These are phyloP conservation scores for Echria macrotheca DNA, from an alignment of 495 filamentous ascomycete species.

Conservation along the genomic window DNA sequence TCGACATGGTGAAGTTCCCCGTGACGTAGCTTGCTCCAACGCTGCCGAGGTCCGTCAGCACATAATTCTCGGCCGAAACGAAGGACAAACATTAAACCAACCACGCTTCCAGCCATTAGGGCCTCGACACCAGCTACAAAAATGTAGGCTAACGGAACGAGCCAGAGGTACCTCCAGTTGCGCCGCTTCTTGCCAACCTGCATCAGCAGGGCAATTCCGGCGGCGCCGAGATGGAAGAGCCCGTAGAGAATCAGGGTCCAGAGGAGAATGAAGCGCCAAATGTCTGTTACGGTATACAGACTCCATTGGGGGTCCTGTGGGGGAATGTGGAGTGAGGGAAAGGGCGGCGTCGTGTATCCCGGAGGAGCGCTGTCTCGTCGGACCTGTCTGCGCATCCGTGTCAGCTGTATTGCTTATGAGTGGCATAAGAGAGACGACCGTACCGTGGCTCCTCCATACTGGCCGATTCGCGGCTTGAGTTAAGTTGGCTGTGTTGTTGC, in stretches of 20 bases:
- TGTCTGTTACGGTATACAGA: conserved; percentile 72
- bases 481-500: background rate
- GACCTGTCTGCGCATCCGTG: conserved; percentile 16
- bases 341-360: conserved; percentile 66
- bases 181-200: conserved; percentile 50
- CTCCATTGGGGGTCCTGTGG: conserved; percentile 49
- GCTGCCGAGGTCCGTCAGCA: conserved; percentile 42
- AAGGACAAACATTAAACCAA: conserved; percentile 74
- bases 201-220: conserved; percentile 66
- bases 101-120: conserved; percentile 78
- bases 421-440: no score
- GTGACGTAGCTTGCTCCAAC: conserved; percentile 83
- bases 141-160: conserved; percentile 69
- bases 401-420: no score
- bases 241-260: conserved; percentile 78
- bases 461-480: background rate
- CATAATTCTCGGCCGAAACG: background rate
- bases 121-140: conserved; percentile 75
- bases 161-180: conserved; percentile 71
- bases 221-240: conserved; percentile 63
- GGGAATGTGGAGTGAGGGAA: conserved; percentile 86
- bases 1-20: conserved; percentile 89
- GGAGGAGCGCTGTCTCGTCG: conserved; percentile 48
- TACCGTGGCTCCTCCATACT: conserved; percentile 20
- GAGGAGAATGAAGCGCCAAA: conserved; percentile 86